Evolutionary conservation across 441 rosid genomes (phyloP), one percentile per base, ranked within the genome.

Genomic region (Aleurites moluccanus): DNA sequence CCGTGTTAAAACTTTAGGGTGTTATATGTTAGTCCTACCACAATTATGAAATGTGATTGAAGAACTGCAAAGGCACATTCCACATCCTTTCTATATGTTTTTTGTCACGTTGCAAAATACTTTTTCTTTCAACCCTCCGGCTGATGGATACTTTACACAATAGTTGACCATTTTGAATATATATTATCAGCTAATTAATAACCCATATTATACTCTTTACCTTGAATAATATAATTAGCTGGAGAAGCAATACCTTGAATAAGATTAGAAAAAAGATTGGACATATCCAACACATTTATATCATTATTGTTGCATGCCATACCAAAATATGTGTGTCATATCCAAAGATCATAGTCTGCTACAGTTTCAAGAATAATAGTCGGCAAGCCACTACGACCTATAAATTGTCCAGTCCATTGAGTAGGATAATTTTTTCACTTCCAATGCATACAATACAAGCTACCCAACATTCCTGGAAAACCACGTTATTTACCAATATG

Each of bases 381-480:
- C 15, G 72, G 72, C 8, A 21, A 7, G 33, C 57, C 6, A 42
- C 4, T n/a, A 52, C 16, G 35, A 10, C 64, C 56, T 0, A 38
- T 4, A 40, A 33, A 66, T 55, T 35, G 38, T 38, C 72, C n/a
- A 1, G 8, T 55, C 64, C 30, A 74, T 55, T 28, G 20, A 2
- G 15, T 10, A 2, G 64, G 64, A n/a, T 64, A 53, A 38, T 55
- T 55, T 70, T 53, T 55, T 64, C 65, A 66, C 28, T 35, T 44
- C 65, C 56, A 66, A 20, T 74, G 72, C 72, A 65, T 66, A 66
- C 72, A 55, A 40, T 74, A 56, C 8, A 66, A 16, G 42, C 44
- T 74, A 11, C 72, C 77, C 25, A 74, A 35, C 77, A 74, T 65
- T 67, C 67, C 0, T 14, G 10, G 23, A 40, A 38, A 75, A 28